phyloP scores from a whole-genome alignment of 2,329 filamentous ascomycete genomes.

The Fulvia fulva region DNA sequence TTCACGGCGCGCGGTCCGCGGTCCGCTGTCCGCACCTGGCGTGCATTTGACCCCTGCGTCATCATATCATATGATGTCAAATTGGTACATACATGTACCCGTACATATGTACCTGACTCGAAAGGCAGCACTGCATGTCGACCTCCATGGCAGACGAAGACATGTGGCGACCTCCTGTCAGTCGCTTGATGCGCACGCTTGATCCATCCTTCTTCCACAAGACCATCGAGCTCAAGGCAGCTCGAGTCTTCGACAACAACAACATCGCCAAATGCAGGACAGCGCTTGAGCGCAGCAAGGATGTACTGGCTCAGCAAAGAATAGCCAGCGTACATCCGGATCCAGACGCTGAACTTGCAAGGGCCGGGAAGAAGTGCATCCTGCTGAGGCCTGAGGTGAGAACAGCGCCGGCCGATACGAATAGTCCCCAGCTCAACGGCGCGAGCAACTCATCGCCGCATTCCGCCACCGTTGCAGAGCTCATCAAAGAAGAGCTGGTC shows the following conservation, averaged over 20 bases:
- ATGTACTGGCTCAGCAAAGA: conserved; percentile 62
- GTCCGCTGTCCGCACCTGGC: no score
- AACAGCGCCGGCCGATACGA: neutral
- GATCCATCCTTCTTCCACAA: conserved; percentile 81
- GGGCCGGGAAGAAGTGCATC: conserved; percentile 43
- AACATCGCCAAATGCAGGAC: conserved; percentile 70
- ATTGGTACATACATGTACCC: no score
- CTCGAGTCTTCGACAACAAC: conserved; percentile 68
- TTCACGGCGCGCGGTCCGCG: no score
- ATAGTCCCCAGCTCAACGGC: conserved; percentile 1
- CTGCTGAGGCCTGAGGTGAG: conserved; percentile 43
- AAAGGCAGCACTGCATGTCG: neutral
- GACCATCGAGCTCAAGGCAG: conserved; percentile 71
- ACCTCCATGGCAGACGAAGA: conserved; percentile 28
- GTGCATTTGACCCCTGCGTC: no score
- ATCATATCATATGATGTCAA: no score
- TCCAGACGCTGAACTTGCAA: conserved; percentile 54
- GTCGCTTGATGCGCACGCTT: conserved; percentile 73
- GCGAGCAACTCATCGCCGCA: conserved; percentile 57
- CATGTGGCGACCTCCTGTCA: conserved; percentile 75
- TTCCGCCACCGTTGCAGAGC: conserved; percentile 65
- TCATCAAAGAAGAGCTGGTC: conserved; percentile 65
- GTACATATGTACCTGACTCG: no score
- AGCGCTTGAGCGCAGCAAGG: conserved; percentile 60
- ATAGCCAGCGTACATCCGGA: conserved; percentile 61